phyloP scores from a whole-genome alignment of 129 eudicot genomes.

The Chrysanthemum seticuspe region DNA sequence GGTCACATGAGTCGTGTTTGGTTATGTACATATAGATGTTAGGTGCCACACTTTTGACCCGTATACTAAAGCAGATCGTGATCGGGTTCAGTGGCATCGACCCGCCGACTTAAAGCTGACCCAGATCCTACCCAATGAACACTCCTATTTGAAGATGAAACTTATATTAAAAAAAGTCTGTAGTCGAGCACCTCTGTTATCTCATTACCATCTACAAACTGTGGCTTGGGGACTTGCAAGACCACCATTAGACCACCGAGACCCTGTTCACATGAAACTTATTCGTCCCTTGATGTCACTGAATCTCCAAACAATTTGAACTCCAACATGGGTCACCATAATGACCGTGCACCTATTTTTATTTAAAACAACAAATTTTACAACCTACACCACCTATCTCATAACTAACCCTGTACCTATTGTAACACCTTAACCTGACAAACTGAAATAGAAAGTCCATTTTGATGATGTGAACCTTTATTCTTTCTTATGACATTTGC shows the following conservation, averaged over 20 bases:
- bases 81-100: too few species aligned
- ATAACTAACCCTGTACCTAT: neutral
- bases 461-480: constrained; percentile 22
- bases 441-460: constrained; percentile 13
- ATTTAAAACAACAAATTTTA: too few species aligned
- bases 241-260: constrained; percentile 5
- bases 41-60: too few species aligned
- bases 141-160: constrained; percentile 32
- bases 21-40: too few species aligned
- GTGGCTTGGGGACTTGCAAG: neutral
- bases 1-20: too few species aligned
- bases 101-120: too few species aligned
- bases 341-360: neutral
- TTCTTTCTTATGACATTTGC: constrained; percentile 29
- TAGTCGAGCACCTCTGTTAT: neutral
- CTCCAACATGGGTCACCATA: neutral
- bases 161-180: constrained; percentile 27
- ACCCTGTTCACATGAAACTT: constrained; percentile 8
- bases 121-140: too few species aligned
- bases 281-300: neutral
- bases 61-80: too few species aligned
- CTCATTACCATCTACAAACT: constrained; percentile 9
- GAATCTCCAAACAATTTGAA: neutral
- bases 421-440: constrained; percentile 23
- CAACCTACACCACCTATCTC: too few species aligned